Evolutionary conservation across 2,329 filamentous ascomycete species (phyloP), one percentile per base, ranked within the genome.

Genomic region (Myriosclerotinia curreyana): DNA sequence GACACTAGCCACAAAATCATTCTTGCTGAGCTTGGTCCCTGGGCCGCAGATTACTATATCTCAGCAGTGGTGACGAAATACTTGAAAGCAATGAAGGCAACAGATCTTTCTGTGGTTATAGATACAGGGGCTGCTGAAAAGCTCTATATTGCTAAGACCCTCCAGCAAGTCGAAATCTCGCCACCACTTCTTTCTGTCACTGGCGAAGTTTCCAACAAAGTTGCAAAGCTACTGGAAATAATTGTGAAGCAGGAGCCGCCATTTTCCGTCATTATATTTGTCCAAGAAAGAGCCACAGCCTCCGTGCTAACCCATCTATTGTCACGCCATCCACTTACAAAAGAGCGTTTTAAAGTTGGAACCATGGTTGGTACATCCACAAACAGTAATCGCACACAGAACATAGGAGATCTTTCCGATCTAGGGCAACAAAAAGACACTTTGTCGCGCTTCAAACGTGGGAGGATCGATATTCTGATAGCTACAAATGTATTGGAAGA

Each of bases 21-120:
- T 28, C 69, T 73, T 3, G 36, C 22, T 5, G 82, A 89, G 53
- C 79, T 92, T 5, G 90, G 90, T 0, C 68, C 78, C 1, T 93
- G 88, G 87, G 88, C 88, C 1, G 82, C 83, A 0, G 86, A 92
- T 56, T 82, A 81, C 58, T 92, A 87, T 71, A 82, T 92, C 12
- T 72, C 76, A 63, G 65, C 75, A 36, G 67, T 76, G 49, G 73
- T 79, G 20, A 72, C 79, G n/a, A 76, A 75, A 1, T 82, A 88
- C 66, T 79, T 81, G 1, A 59, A 75, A 74, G 3, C 82, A 81
- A 2, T 78, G 72, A n/a, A 53, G 7, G 67, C 70, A 28, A 66
- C 69, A 14, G 71, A 76, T 64, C 65, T 72, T 15, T 71, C 78
- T n/a, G 74, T 78, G 28, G 73, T 75, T 0, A 82, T 80, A 77